These are phyloP conservation scores for Sclerotinia spermophila DNA, from an alignment of 2,329 filamentous ascomycete genomes.

Conservation along the genomic window DNA sequence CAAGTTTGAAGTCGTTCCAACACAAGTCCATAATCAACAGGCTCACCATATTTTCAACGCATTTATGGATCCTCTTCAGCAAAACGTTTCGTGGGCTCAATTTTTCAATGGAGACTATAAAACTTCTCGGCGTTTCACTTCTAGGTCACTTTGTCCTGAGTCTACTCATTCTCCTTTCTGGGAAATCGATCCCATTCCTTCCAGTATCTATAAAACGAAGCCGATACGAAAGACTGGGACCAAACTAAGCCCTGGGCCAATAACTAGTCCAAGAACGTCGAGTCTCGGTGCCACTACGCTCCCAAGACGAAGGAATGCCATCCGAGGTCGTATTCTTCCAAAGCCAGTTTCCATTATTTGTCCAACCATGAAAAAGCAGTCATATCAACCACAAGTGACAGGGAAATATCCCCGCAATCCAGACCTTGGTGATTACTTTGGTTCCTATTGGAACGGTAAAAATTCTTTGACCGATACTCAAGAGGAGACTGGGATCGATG, in stretches of 20 bases:
- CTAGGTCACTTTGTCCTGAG: neutral
- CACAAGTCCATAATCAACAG: neutral
- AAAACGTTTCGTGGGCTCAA: neutral
- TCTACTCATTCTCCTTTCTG: neutral
- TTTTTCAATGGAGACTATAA: neutral
- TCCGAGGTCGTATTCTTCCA: slow-evolving; percentile 7
- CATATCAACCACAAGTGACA: neutral
- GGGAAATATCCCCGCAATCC: no score
- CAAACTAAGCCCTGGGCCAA: neutral
- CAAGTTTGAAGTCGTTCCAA: neutral
- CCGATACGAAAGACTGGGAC: neutral
- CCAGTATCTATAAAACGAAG: slow-evolving; percentile 11
- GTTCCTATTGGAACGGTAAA: neutral
- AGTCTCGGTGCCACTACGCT: slow-evolving; percentile 1
- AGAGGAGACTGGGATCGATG: neutral
- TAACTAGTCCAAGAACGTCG: slow-evolving; percentile 3
- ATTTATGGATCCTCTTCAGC: neutral
- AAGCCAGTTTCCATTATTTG: neutral
- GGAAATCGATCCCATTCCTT: neutral
- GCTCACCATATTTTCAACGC: neutral
- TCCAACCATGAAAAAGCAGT: neutral
- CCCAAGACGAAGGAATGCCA: slow-evolving; percentile 8
- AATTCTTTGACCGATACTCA: neutral
- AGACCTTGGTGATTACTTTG: neutral
- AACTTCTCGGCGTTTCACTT: neutral